phyloP scores from a whole-genome alignment of 2,329 filamentous ascomycete genomes.

The Chalaropsis ovoidea region DNA sequence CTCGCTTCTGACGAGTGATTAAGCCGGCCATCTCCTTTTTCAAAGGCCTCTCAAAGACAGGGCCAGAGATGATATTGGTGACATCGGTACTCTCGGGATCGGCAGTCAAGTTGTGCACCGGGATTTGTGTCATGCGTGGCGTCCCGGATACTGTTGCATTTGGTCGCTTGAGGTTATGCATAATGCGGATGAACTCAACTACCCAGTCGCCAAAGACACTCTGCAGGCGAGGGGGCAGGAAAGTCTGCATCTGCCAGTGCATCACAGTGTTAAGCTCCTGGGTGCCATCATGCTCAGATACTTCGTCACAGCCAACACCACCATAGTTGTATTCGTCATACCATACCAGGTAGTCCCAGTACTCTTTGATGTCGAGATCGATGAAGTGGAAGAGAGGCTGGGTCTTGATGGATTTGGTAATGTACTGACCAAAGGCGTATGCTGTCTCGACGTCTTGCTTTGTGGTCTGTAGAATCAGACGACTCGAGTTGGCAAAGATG shows the following conservation, averaged over 20 bases:
- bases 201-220: conserved; percentile 84
- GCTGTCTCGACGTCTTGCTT: conserved; percentile 96
- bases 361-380: conserved; percentile 93
- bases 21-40: conserved; percentile 78
- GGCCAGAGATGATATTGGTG: conserved; percentile 57
- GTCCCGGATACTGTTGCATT: conserved; percentile 34
- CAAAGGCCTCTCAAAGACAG: conserved; percentile 74
- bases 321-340: conserved; percentile 99
- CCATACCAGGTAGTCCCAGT: conserved; percentile 99
- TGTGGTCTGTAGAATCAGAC: conserved; percentile 84
- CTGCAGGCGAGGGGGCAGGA: conserved; percentile 71
- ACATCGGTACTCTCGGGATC: conserved; percentile 41
- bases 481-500: conserved; percentile 84
- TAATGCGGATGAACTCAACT: conserved; percentile 86
- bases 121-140: conserved; percentile 49
- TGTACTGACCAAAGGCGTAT: conserved; percentile 93
- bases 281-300: conserved; percentile 56
- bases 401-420: conserved; percentile 90
- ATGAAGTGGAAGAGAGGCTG: conserved; percentile 96
- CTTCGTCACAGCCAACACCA: conserved; percentile 78
- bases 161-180: conserved; percentile 76
- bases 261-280: conserved; percentile 85
- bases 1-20: conserved; percentile 76
- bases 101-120: conserved; percentile 48
- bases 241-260: conserved; percentile 95